Base-by-base conservation (phyloP, 306 rosid species). In the Trichosanthes truncata region DNA sequence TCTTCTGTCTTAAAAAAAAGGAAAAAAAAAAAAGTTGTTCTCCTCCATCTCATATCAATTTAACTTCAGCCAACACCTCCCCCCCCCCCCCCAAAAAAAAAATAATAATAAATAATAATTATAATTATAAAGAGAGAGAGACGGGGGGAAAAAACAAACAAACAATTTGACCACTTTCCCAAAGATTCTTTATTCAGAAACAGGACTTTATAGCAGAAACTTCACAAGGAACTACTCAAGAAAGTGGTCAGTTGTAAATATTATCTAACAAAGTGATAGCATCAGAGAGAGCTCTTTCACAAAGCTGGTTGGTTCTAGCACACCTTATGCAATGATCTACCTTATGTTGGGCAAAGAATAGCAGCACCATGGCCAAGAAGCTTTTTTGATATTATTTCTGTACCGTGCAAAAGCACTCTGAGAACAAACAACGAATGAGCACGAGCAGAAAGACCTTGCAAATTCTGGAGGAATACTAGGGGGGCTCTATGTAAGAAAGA, bases 281-380 rank as follows among this genome's bases (percentile, higher is more conserved):
- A 65, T 35, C 8, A 41, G 52, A 68, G 74, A 67, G 31, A n/a
- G 5, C 52, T 38, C 52, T 21, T 23, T 71, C 56, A 69, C 76
- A 69, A 21, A n/a, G 49, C 43, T 33, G 71, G 71, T 33, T 69
- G 76, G 36, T 69, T 69, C 15, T 41, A 23, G 13, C 46, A 48
- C 59, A 73, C 59, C 60, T 73, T 73, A 73, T 73, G 40, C 59
- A 45, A 73, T 21, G 77, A 26, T 73, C 41, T 46, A 73, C 23
- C 33, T 68, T 68, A 7, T 73, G 56, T 49, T 41, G 36, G 55
- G 25, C 55, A 73, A 73, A 25, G 38, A 73, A 73, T 73, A 40
- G 59, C 21, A 73, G 59, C 77, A 45, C 77, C 77, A 73, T 46
- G 60, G 25, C 41, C 57, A 73, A 46, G 41, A 73, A 46, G 77